Conservation (phyloP, 1,284 basidiomycete species). For the Moesziomyces parantarcticus region DNA sequence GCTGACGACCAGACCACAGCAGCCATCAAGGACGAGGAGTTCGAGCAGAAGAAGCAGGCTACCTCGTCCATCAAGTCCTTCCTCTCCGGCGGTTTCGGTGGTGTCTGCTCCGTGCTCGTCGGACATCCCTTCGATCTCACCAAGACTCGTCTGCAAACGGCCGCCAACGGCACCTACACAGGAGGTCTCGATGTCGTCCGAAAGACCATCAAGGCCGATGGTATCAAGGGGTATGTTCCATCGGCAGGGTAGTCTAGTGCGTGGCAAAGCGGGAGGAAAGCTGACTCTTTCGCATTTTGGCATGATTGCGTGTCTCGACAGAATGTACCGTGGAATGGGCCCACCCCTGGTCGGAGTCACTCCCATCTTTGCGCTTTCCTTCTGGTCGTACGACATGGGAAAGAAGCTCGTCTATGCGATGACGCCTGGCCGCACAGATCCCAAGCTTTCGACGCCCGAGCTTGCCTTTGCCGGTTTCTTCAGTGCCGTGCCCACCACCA, state of each 20-base stretch:
- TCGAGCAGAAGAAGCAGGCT: conserved; percentile 57
- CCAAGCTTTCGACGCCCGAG: conserved; percentile 80
- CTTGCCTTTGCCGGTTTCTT: conserved; percentile 93
- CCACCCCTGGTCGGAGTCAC: conserved; percentile 96
- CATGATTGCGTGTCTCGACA: conserved; percentile 63
- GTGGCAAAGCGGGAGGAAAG: no score
- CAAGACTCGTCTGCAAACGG: conserved; percentile 92
- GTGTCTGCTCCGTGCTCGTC: conserved; percentile 84
- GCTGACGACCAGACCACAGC: conserved; percentile 57
- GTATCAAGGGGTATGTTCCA: conserved; percentile 77
- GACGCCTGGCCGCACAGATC: conserved; percentile 75
- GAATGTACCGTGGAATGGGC: conserved; percentile 94
- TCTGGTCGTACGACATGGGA: conserved; percentile 97
- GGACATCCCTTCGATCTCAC: conserved; percentile 98
- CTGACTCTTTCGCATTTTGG: neutral
- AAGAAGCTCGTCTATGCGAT: conserved; percentile 83
- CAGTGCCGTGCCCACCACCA: conserved; percentile 89
- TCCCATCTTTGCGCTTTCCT: conserved; percentile 97
- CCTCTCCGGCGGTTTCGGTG: conserved; percentile 84
- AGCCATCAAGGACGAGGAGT: conserved; percentile 50
- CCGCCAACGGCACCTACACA: conserved; percentile 86
- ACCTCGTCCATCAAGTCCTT: conserved; percentile 66
- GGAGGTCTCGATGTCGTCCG: conserved; percentile 93
- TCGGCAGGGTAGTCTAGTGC: neutral
- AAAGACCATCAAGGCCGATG: conserved; percentile 89